phyloP scores from a whole-genome alignment of 495 filamentous ascomycete genomes.

The Aspergillus homomorphus region DNA sequence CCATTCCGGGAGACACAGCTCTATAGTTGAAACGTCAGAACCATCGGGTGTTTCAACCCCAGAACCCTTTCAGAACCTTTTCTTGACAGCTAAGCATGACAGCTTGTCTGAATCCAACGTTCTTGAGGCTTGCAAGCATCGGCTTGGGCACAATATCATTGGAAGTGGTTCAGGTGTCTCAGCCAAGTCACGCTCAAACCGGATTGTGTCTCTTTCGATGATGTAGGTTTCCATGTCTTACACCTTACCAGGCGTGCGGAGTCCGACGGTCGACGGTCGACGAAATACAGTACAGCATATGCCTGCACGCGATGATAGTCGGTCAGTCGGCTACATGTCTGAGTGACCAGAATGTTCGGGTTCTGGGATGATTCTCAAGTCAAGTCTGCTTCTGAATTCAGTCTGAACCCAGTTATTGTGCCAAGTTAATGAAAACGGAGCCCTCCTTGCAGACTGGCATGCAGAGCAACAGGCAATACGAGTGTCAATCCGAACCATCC shows the following conservation, averaged over 20 bases:
- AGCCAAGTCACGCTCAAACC: not conserved
- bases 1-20: not conserved
- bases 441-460: not conserved
- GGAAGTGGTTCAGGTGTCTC: not conserved
- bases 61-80: not conserved
- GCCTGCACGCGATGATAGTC: not conserved
- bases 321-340: not conserved
- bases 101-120: not conserved
- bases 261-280: not conserved
- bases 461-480: too few species aligned
- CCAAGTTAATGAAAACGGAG: too few species aligned
- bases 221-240: not conserved
- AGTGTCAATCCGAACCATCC: not conserved
- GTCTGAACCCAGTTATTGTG: not conserved
- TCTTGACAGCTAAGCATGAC: slow-evolving; percentile 3
- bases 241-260: not conserved
- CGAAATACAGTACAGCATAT: too few species aligned
- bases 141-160: not conserved
- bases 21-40: slow-evolving; percentile 7
- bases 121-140: not conserved
- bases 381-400: not conserved
- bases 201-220: not conserved
- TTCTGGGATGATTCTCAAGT: not conserved
- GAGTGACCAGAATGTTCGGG: too few species aligned
- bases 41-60: slow-evolving; percentile 4